phyloP scores from a whole-genome alignment of 2,329 filamentous ascomycete genomes.

The Colletotrichum sp. region DNA sequence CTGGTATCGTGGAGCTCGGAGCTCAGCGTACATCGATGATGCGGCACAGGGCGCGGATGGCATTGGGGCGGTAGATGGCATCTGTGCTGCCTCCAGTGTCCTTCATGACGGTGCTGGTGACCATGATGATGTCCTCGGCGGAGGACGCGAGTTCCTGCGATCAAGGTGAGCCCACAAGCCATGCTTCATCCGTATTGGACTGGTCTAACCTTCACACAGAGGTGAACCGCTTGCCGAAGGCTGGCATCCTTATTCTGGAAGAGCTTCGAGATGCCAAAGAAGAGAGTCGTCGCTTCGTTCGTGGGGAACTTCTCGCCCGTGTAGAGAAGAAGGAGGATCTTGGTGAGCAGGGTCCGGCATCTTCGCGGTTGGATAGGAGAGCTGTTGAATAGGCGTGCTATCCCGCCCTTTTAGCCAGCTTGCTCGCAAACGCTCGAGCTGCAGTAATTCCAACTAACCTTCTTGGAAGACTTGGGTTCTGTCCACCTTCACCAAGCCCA shows the following conservation, averaged over 20 bases:
- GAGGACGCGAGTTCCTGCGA: conserved; percentile 80
- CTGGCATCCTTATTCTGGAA: conserved; percentile 99
- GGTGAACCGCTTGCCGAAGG: conserved; percentile 97
- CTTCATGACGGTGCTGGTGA: conserved; percentile 99
- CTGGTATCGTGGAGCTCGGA: background rate
- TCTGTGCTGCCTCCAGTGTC: conserved; percentile 96
- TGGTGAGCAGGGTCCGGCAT: conserved; percentile 97
- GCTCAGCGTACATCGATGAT: conserved; percentile 83
- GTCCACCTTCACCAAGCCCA: conserved; percentile 94
- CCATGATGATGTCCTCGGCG: conserved; percentile 99
- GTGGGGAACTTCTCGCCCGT: conserved; percentile 97
- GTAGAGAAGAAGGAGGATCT: conserved; percentile 95
- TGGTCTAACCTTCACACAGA: conserved; percentile 53
- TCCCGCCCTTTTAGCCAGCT: conserved; percentile 23
- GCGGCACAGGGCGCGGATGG: conserved; percentile 91
- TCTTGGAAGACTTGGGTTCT: conserved; percentile 98
- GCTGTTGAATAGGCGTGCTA: conserved; percentile 96
- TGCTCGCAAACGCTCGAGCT: conserved; percentile 5
- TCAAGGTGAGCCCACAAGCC: background rate
- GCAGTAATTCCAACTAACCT: conserved; percentile 61
- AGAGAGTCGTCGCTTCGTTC: conserved; percentile 96
- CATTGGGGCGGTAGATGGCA: conserved; percentile 92
- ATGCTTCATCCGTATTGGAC: background rate
- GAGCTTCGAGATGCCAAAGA: conserved; percentile 98
- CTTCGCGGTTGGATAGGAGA: conserved; percentile 95